Evolutionary conservation across 2,329 filamentous ascomycete genomes (phyloP).

Genomic region (Diaporthe helianthi): DNA sequence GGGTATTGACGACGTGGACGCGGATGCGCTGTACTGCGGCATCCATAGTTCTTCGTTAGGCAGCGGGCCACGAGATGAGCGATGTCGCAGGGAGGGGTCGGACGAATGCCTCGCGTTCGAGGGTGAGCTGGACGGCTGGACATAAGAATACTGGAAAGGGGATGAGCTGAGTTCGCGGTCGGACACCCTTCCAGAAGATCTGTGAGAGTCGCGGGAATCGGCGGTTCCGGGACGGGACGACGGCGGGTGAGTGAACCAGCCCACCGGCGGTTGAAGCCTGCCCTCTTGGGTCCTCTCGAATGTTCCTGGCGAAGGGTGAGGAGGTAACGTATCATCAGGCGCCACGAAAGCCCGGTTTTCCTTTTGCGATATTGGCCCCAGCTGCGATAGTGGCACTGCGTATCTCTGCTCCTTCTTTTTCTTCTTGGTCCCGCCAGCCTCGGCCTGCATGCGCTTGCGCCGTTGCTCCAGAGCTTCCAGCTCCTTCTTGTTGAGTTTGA

Average conservation of each 20-base stretch:
- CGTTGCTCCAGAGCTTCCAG: conserved; percentile 79
- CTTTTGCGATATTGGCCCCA: conserved; percentile 53
- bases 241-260: conserved; percentile 58
- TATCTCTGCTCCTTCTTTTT: conserved; percentile 55
- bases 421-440: conserved; percentile 43
- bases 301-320: conserved; percentile 48
- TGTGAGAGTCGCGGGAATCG: conserved; percentile 51
- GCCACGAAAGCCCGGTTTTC: conserved; percentile 41
- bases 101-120: conserved; percentile 52
- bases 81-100: conserved; percentile 48
- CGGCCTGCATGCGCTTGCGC: conserved; percentile 64
- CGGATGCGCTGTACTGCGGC: conserved; percentile 38
- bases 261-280: conserved; percentile 54
- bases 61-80: conserved; percentile 43
- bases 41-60: conserved; percentile 45
- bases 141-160: conserved; percentile 55
- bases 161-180: conserved; percentile 43
- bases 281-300: conserved; percentile 45
- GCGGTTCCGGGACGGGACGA: conserved; percentile 39
- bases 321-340: conserved; percentile 47
- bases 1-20: conserved; percentile 42
- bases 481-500: conserved; percentile 81
- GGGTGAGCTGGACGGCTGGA: conserved; percentile 43
- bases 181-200: conserved; percentile 41
- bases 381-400: conserved; percentile 60